Evolutionary conservation across 441 rosid genomes (phyloP).

Genomic region (Rhodomyrtus psidioides): DNA sequence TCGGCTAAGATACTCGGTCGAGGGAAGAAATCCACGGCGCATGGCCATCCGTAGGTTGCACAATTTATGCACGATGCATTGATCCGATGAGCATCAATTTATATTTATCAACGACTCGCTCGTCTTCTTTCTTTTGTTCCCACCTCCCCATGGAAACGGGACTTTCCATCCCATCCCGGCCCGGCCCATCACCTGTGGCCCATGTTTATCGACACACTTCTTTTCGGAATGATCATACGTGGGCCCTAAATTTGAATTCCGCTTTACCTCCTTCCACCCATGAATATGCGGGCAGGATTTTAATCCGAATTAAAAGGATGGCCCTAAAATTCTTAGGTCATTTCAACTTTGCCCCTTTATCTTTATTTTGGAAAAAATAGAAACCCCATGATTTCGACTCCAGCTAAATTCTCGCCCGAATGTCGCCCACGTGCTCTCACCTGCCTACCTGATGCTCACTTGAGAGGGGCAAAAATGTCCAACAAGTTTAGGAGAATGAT

Average conservation of each 20-base stretch:
- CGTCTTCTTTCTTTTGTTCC: too few relatives aligned
- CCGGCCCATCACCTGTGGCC: neutral
- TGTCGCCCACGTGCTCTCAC: neutral
- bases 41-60: neutral
- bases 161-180: neutral
- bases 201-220: neutral
- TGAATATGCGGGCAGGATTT: neutral
- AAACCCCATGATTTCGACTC: fast-evolving
- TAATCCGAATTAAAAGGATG: neutral
- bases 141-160: too few relatives aligned
- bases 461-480: neutral
- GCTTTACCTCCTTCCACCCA: neutral
- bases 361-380: neutral
- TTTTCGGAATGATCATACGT: neutral
- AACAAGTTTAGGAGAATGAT: neutral
- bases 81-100: neutral
- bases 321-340: neutral
- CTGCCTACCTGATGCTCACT: neutral
- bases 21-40: neutral
- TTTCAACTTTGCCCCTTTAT: neutral
- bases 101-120: neutral
- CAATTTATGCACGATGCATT: too few relatives aligned
- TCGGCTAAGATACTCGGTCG: neutral
- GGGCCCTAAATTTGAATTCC: neutral
- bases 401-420: neutral